phyloP scores from a whole-genome alignment of 176 grass and related monocot genomes.

The Avena eriantha region DNA sequence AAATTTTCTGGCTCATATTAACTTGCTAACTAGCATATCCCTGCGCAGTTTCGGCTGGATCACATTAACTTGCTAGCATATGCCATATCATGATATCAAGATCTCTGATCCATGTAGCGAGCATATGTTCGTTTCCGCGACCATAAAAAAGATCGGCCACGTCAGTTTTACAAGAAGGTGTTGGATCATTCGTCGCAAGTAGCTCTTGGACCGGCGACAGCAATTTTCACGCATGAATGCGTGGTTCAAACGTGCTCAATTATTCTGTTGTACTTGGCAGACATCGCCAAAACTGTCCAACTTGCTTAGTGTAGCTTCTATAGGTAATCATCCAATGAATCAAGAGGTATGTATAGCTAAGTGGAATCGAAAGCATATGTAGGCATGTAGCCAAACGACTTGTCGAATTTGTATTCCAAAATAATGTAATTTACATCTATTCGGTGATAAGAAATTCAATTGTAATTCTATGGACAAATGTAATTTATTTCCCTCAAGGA shows the following conservation, averaged over 20 bases:
- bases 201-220: not conserved
- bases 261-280: not conserved
- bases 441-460: not conserved
- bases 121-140: not conserved
- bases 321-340: not conserved
- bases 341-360: no score
- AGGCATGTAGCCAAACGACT: no score
- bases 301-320: not conserved
- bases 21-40: conserved; percentile 5
- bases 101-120: not conserved
- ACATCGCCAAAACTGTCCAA: not conserved
- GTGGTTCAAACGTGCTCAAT: not conserved
- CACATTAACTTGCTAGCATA: not conserved
- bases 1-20: not conserved
- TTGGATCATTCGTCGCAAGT: not conserved
- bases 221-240: not conserved
- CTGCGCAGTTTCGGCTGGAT: not conserved
- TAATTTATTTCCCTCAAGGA: not conserved
- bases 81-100: not conserved
- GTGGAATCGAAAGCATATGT: no score
- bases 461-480: not conserved
- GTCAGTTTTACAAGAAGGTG: not conserved
- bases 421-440: no score
- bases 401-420: no score
- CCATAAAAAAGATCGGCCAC: not conserved